Evolutionary conservation across 176 grass and related monocot genomes (phyloP).

Genomic region (Sorghum bicolor): Sorghum_bicolor_NCBIv3 NC_012872.2:65976501-65977000

Average conservation of each 20-base stretch:
- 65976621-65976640: no score
- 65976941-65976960: not conserved
- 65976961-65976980: not conserved
- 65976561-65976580: no score
- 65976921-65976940: not conserved
- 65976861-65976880: not conserved
- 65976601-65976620: no score
- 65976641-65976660: no score
- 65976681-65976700: not conserved
- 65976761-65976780: not conserved
- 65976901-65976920: no score
- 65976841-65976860: not conserved
- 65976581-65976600: no score
- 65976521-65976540: no score
- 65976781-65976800: not conserved
- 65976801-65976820: not conserved
- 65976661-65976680: no score
- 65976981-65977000: not conserved
- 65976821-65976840: not conserved
- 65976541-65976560: no score
- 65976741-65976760: not conserved
- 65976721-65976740: not conserved
- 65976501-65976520: not conserved
- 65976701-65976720: not conserved
- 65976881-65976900: not conserved